A percentile compares a stretch with the other conserved stretches of the same genome.
These are phyloP conservation scores for Pulveroboletus sp. DNA, from an alignment of 768 basidiomycete genomes.

Conservation along the genomic window DNA sequence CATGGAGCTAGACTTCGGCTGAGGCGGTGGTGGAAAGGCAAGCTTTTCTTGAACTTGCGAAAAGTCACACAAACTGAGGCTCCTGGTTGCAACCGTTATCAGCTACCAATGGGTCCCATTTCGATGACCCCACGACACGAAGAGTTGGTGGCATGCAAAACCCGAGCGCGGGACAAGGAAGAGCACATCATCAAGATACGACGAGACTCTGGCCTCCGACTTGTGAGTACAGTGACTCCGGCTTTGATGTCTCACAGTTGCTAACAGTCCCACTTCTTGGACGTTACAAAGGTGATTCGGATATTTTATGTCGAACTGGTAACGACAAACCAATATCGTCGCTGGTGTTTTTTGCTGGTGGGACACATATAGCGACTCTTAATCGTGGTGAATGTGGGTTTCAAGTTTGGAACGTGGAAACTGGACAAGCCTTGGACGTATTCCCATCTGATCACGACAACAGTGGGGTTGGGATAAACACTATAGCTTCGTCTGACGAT, in stretches of 20 bases:
- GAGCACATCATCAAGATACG: background rate
- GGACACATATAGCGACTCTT: background rate
- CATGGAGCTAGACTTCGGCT: too few species aligned
- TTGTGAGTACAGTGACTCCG: background rate
- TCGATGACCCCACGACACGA: too few species aligned
- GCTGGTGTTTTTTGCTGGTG: slow-evolving; percentile 1
- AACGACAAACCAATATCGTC: background rate
- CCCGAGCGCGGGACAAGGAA: too few species aligned
- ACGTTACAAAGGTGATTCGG: background rate
- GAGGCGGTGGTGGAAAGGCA: too few species aligned
- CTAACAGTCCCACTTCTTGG: background rate
- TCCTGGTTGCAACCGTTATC: too few species aligned
- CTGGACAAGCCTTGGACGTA: background rate
- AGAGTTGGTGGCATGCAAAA: too few species aligned
- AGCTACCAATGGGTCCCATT: too few species aligned
- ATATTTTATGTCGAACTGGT: background rate
- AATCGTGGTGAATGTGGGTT: background rate
- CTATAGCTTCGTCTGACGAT: slow-evolving; percentile 4
- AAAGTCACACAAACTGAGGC: too few species aligned
- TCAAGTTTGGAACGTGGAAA: background rate
- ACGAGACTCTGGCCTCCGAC: too few species aligned
- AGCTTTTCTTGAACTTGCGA: too few species aligned
- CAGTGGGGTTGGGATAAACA: background rate
- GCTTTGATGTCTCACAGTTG: background rate
- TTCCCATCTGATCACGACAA: background rate